Evolutionary conservation across 108 stramenopile genomes (phyloP).

Genomic region (Fragilariopsis cylindrus): DNA sequence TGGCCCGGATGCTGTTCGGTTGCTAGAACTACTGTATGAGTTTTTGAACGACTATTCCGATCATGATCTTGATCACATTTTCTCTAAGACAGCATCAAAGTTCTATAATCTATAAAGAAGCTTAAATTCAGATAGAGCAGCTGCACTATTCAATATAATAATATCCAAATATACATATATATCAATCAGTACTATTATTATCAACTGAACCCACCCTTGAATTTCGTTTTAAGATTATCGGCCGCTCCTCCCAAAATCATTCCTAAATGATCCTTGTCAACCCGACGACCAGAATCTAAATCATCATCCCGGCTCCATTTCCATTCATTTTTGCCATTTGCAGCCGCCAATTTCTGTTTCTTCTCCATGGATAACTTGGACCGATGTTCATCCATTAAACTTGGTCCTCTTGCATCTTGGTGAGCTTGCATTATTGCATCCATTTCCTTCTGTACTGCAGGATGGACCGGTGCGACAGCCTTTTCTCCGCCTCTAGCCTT

Average conservation of each 20-base stretch:
- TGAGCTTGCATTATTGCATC: slow-evolving; percentile 74
- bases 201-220: slow-evolving; percentile 59
- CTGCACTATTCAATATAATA: not conserved
- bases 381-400: slow-evolving; percentile 73
- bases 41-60: slow-evolving; percentile 53
- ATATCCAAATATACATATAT: not conserved
- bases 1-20: slow-evolving; percentile 63
- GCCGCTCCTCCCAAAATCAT: slow-evolving; percentile 78
- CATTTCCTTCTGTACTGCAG: slow-evolving; percentile 75
- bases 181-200: not conserved
- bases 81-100: slow-evolving; percentile 56
- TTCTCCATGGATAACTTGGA: slow-evolving; percentile 48
- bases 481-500: slow-evolving; percentile 26
- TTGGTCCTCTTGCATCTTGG: slow-evolving; percentile 68
- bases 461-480: slow-evolving; percentile 47
- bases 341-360: slow-evolving; percentile 23
- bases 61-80: slow-evolving; percentile 49
- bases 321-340: slow-evolving; percentile 43
- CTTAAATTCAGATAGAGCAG: not conserved
- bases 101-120: slow-evolving; percentile 50
- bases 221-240: slow-evolving; percentile 70
- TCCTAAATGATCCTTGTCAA: slow-evolving; percentile 81
- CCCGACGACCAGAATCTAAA: slow-evolving; percentile 79
- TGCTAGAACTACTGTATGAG: slow-evolving; percentile 41
- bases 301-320: slow-evolving; percentile 78